phyloP scores from a whole-genome alignment of 305 asterid genomes.

The Fraxinus sp. region DNA sequence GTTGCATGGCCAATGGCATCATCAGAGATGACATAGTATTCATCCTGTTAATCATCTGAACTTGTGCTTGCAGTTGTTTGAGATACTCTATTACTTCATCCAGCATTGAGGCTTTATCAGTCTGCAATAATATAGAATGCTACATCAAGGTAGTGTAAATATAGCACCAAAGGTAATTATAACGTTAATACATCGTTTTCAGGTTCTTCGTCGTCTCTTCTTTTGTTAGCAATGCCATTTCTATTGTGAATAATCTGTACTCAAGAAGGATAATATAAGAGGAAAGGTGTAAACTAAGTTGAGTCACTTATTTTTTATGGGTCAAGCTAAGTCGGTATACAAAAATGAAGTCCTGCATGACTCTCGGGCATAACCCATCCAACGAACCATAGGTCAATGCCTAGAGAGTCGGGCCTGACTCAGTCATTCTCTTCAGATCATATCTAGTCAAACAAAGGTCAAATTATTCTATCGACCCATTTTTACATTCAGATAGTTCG shows the following conservation, averaged over 20 bases:
- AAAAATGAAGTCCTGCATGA: no score
- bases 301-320: no score
- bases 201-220: background rate
- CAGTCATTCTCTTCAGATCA: no score
- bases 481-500: background rate
- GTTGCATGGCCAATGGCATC: constrained; percentile 71
- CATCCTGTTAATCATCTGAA: constrained; percentile 64
- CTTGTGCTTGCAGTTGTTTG: constrained; percentile 73
- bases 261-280: no score
- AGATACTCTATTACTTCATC: constrained; percentile 88
- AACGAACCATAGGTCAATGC: no score
- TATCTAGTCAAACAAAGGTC: background rate
- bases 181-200: no score
- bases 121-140: constrained; percentile 34
- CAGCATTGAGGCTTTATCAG: constrained; percentile 89
- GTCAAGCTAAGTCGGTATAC: no score
- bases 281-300: no score
- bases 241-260: no score
- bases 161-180: background rate
- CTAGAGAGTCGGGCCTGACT: background rate
- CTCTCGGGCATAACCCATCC: background rate
- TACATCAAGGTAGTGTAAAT: background rate
- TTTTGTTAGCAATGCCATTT: no score
- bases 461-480: background rate
- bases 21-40: constrained; percentile 60